Evolutionary conservation across 352 stramenopile species (phyloP).

Genomic region (Pythium volutum): DNA sequence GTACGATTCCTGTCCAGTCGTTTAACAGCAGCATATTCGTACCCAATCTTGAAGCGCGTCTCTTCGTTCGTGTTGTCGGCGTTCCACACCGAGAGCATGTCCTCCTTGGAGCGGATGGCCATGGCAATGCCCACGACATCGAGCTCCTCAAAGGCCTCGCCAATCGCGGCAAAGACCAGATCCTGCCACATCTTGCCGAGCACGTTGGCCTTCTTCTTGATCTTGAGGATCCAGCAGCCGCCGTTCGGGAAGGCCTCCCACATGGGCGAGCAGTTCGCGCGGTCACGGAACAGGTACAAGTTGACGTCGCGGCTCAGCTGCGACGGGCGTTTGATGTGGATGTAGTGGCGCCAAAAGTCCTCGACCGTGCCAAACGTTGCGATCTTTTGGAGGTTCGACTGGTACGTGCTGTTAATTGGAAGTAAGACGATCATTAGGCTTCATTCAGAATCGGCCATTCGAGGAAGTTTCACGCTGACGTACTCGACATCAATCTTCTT

Average conservation of each 20-base stretch:
- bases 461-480: slow-evolving; percentile 10
- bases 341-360: slow-evolving; percentile 93
- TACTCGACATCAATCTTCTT: slow-evolving; percentile 89
- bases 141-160: slow-evolving; percentile 89
- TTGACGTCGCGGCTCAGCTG: slow-evolving; percentile 91
- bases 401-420: slow-evolving; percentile 48
- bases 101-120: slow-evolving; percentile 92
- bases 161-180: slow-evolving; percentile 90
- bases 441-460: neutral
- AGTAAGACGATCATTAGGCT: neutral
- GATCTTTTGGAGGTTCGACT: slow-evolving; percentile 86
- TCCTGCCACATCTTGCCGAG: slow-evolving; percentile 95
- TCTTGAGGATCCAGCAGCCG: slow-evolving; percentile 94
- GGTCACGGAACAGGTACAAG: slow-evolving; percentile 92
- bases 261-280: slow-evolving; percentile 84
- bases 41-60: slow-evolving; percentile 74
- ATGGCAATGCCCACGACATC: slow-evolving; percentile 93
- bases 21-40: neutral
- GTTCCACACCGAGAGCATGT: slow-evolving; percentile 94
- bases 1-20: slow-evolving; percentile 29
- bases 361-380: slow-evolving; percentile 90
- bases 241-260: slow-evolving; percentile 92
- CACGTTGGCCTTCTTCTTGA: slow-evolving; percentile 93
- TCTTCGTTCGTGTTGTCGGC: slow-evolving; percentile 90
- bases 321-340: slow-evolving; percentile 92